These are phyloP conservation scores for Hemisphaericaspora xylanilytica DNA, from an alignment of 1,139 yeast species.

Conservation along the genomic window DNA sequence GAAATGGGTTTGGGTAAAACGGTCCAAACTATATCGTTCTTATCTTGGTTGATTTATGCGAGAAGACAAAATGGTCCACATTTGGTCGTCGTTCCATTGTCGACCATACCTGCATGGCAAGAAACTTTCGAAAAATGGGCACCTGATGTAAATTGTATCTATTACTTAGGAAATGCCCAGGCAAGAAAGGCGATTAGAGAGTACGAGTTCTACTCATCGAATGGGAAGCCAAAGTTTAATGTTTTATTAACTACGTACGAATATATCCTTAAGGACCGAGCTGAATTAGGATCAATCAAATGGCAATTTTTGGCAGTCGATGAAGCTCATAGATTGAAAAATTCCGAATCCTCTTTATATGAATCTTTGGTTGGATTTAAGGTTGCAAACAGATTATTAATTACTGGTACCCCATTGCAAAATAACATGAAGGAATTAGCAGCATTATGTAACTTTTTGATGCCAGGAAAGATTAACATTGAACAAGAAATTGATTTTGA, in stretches of 20 bases:
- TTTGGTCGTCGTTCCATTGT: slow-evolving; percentile 90
- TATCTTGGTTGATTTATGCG: slow-evolving; percentile 92
- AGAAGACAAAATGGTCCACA: slow-evolving; percentile 97
- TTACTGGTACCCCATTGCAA: slow-evolving; percentile 97
- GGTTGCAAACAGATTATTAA: slow-evolving; percentile 79
- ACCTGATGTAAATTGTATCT: slow-evolving; percentile 89
- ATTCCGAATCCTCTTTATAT: slow-evolving; percentile 89
- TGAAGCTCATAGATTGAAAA: slow-evolving; percentile 95
- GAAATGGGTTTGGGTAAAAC: slow-evolving; percentile 99
- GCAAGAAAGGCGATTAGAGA: slow-evolving; percentile 82
- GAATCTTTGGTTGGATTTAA: slow-evolving; percentile 83
- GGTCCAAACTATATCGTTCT: slow-evolving; percentile 91
- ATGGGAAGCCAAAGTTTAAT: slow-evolving; percentile 79
- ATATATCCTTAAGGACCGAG: slow-evolving; percentile 84
- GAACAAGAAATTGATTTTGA: slow-evolving; percentile 96
- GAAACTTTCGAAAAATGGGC: slow-evolving; percentile 98
- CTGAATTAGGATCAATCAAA: slow-evolving; percentile 73
- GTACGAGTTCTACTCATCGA: slow-evolving; percentile 68
- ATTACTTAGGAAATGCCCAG: slow-evolving; percentile 88
- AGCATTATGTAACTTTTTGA: slow-evolving; percentile 88
- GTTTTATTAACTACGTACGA: slow-evolving; percentile 90
- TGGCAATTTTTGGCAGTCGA: slow-evolving; percentile 99
- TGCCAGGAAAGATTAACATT: slow-evolving; percentile 90
- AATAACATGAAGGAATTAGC: slow-evolving; percentile 94
- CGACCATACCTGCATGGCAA: slow-evolving; percentile 99